Evolutionary conservation across 2,329 filamentous ascomycete genomes (phyloP), one percentile per base, ranked within the genome.

Genomic region (Stemphylium beticola): DNA sequence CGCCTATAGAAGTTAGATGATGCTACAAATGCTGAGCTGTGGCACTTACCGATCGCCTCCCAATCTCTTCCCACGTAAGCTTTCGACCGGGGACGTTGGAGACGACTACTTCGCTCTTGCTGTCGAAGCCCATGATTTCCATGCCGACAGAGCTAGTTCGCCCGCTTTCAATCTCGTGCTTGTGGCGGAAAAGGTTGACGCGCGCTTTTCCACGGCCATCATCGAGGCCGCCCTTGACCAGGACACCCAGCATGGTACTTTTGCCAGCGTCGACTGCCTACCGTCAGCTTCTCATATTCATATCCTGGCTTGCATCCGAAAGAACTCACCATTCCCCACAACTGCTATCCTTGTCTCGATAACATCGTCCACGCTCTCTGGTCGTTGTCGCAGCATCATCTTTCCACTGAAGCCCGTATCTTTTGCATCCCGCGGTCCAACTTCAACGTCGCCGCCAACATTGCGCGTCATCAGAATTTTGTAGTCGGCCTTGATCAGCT

Each of bases 301-400:
- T 17, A 39, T 22, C 9, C 9, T 22, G 12, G 10, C 22, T 24
- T 29, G 22, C 24, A 9, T 18, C 12, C 29, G 17, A 34, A n/a
- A n/a, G 2, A 4, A 59, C 80, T 72, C 73, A 87, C 86, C 91
- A 79, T 99, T 99, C 43, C 95, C 95, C 7, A 99, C 95, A 0
- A 99, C 95, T 0, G 93, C 95, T 77, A 99, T 96, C 64, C 95
- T 82, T 9, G 93, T 96, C 82, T 99, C 95, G 57, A 97, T 96
- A 22, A 96, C 90, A 53, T 96, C 87, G 72, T 98, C 92, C 4
- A 91, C 85, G 11, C 83, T 88, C 17, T 83, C 79, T 2, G 93
- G 92, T 18, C 85, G 79, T 69, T 89, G 87, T 34, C 95, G 86
- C 56, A 98, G 84, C 66, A 98, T 84, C 44, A 97, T 75, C 74